These are phyloP conservation scores for Xylaria sp. DNA, from an alignment of 2,329 filamentous ascomycete species.

Conservation along the genomic window DNA sequence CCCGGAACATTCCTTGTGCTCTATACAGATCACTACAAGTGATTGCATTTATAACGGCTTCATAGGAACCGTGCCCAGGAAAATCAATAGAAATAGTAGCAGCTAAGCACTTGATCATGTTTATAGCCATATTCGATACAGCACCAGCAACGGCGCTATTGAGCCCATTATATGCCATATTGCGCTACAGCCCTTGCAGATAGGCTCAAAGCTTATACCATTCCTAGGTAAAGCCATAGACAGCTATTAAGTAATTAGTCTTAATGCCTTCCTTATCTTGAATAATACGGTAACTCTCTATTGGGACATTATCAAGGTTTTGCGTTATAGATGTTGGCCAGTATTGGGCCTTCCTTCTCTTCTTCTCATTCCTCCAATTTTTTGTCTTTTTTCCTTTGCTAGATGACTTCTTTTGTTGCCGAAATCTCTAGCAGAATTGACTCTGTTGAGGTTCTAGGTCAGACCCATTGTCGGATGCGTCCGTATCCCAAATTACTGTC, in stretches of 20 bases:
- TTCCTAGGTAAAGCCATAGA: slow-evolving; percentile 46
- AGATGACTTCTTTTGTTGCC: slow-evolving; percentile 23
- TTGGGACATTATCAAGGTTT: slow-evolving; percentile 45
- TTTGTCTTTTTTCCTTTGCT: slow-evolving; percentile 31
- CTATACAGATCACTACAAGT: slow-evolving; percentile 46
- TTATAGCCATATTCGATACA: slow-evolving; percentile 49
- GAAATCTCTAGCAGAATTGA: slow-evolving; percentile 24
- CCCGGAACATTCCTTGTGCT: slow-evolving; percentile 35
- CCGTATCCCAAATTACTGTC: slow-evolving; percentile 28
- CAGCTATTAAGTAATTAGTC: slow-evolving; percentile 52
- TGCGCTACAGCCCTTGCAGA: slow-evolving; percentile 49
- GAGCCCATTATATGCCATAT: slow-evolving; percentile 51
- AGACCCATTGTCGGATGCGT: slow-evolving; percentile 19
- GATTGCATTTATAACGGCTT: slow-evolving; percentile 49
- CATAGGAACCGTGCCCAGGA: slow-evolving; percentile 50
- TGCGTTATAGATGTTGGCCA: slow-evolving; percentile 14
- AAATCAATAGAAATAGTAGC: slow-evolving; percentile 52
- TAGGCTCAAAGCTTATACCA: slow-evolving; percentile 48
- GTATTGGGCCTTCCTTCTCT: slow-evolving; percentile 32
- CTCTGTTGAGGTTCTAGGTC: slow-evolving; percentile 16
- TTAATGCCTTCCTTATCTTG: slow-evolving; percentile 44
- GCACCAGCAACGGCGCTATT: slow-evolving; percentile 54
- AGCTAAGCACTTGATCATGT: slow-evolving; percentile 48
- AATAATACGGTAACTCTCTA: slow-evolving; percentile 53
- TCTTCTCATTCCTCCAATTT: slow-evolving; percentile 37